phyloP scores from a whole-genome alignment of 2,329 filamentous ascomycete genomes.

The Neopestalotiopsis clavispora region DNA sequence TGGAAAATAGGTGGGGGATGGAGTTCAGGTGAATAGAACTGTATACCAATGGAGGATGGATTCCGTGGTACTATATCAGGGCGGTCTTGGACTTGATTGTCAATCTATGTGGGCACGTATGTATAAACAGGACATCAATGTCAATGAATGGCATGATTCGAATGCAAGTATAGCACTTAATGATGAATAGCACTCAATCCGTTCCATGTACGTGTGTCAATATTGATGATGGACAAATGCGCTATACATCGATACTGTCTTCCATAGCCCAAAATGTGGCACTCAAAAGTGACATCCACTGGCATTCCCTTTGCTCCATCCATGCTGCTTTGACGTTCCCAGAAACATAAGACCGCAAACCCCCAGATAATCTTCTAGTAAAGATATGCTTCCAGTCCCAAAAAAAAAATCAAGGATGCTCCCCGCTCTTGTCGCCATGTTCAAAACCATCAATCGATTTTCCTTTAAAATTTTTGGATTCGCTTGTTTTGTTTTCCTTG shows the following conservation, averaged over 20 bases:
- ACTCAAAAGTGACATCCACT: too few relatives aligned
- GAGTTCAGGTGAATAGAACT: not conserved
- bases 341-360: not conserved
- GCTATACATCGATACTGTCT: too few relatives aligned
- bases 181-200: not conserved
- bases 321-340: not conserved
- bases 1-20: not conserved
- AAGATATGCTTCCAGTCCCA: not conserved
- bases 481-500: not conserved
- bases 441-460: not conserved
- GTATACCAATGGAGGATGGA: not conserved
- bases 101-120: constrained; percentile 5
- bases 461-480: not conserved
- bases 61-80: not conserved
- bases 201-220: too few relatives aligned
- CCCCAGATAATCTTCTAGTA: not conserved
- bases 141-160: not conserved
- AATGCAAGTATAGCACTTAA: not conserved
- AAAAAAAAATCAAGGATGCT: not conserved
- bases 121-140: not conserved
- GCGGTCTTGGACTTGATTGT: not conserved
- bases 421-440: not conserved
- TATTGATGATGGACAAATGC: too few relatives aligned
- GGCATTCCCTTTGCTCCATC: not conserved
- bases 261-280: too few relatives aligned